Evolutionary conservation across 805 yeast genomes (phyloP), one percentile per base, ranked within the genome.

Genomic region (Cyberlindnera xylosilytica): DNA sequence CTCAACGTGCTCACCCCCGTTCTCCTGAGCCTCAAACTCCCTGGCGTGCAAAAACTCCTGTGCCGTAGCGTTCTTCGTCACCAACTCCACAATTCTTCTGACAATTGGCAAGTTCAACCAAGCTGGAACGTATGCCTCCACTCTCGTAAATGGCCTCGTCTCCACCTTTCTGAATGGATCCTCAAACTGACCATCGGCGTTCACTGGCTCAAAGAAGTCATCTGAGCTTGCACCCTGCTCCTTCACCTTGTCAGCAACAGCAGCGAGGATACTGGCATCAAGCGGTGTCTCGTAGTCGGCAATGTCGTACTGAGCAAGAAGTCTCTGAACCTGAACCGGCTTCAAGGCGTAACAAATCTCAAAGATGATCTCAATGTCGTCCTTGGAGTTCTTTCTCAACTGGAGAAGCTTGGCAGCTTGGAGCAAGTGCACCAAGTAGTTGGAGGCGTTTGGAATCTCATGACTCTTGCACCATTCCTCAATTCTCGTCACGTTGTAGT

Each of bases 391-490:
- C 72, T 93, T 93, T 65, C 95, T 80, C 61, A 93, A 77, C 67
- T 93, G 99, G 58, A 93, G 70, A 46, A 93, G 72, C 68, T 93
- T 93, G 30, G 97, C 90, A 17, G 95, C 91, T 67, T 93, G 98
- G 52, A 89, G 74, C 59, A 93, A 72, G 60, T 90, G 97, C 49
- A 83, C 82, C 61, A 93, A 74, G 58, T 88, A 81, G 29, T 81
- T 79, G 4, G 91, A 78, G 2, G 95, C 96, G 61, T 90, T 96
- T 38, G 85, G 84, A 49, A 93, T 79, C 39, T 85, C 90, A 63
- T 91, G 97, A 7, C 88, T 80, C 69, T 88, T 91, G 66, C 98
- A 91, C 99, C 99, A 93, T 68, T 93, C 99, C 64, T 89, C 97
- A 56, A 93, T 75, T 58, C 98, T 79, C 3, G 99, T 93, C 41